These are phyloP conservation scores for Elongisporangium anandrum DNA, from an alignment of 352 stramenopile genomes.

Conservation along the genomic window DNA sequence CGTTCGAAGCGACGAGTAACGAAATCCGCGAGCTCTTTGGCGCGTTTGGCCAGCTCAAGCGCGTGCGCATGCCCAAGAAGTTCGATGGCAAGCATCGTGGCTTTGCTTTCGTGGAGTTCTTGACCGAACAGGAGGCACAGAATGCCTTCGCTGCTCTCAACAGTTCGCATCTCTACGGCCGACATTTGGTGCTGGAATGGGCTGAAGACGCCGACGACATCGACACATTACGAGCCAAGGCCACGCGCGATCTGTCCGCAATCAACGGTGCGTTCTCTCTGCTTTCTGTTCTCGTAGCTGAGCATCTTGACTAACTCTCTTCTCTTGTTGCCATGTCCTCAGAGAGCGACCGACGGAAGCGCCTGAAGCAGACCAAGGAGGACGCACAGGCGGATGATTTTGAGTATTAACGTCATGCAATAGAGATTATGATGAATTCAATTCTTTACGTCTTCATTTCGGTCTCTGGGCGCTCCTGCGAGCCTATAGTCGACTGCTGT, in stretches of 20 bases:
- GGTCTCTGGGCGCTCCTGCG: slow-evolving; percentile 1
- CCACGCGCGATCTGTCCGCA: slow-evolving; percentile 58
- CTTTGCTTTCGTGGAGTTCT: slow-evolving; percentile 99
- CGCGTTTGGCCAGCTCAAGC: slow-evolving; percentile 96
- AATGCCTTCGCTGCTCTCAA: slow-evolving; percentile 91
- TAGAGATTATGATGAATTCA: neutral
- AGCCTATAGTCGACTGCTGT: slow-evolving; percentile 68
- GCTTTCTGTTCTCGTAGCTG: no score
- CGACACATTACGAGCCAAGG: slow-evolving; percentile 81
- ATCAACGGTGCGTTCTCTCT: slow-evolving; percentile 38
- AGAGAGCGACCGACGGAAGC: slow-evolving; percentile 64
- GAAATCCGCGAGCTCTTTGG: slow-evolving; percentile 97
- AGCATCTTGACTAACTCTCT: slow-evolving; percentile 5
- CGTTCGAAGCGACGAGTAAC: slow-evolving; percentile 96
- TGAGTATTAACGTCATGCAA: slow-evolving; percentile 25
- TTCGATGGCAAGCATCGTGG: slow-evolving; percentile 97
- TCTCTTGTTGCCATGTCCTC: neutral
- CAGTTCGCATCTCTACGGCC: slow-evolving; percentile 97
- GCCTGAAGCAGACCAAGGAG: slow-evolving; percentile 42
- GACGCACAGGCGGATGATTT: slow-evolving; percentile 37
- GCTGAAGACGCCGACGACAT: slow-evolving; percentile 87
- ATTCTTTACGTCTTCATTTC: slow-evolving; percentile 2
- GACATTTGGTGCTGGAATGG: slow-evolving; percentile 98
- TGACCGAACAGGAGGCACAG: slow-evolving; percentile 94
- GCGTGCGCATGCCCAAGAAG: slow-evolving; percentile 97